phyloP scores from a whole-genome alignment of 257 asterid genomes.

The Rhazya stricta region DNA sequence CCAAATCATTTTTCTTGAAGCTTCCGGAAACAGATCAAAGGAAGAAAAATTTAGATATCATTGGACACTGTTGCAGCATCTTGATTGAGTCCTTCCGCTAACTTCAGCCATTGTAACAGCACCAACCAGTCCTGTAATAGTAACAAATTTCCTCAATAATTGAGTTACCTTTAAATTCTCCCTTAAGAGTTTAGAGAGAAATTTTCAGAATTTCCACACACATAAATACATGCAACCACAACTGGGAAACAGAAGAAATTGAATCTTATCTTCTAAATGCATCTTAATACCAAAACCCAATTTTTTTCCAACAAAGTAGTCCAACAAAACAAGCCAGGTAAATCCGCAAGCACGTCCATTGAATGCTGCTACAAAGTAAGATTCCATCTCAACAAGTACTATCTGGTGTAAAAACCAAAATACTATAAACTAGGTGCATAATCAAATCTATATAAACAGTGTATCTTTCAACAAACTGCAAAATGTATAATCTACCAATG shows the following conservation, averaged over 20 bases:
- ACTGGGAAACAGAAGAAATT: background rate
- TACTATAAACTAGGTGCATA: background rate
- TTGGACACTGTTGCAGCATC: background rate
- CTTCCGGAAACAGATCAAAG: background rate
- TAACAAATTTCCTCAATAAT: background rate
- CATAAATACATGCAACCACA: background rate
- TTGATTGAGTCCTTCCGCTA: background rate
- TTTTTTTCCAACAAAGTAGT: background rate
- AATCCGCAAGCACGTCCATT: background rate
- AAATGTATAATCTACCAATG: background rate
- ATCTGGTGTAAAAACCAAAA: background rate
- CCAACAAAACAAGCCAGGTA: background rate
- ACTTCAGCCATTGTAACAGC: slow-evolving; percentile 7
- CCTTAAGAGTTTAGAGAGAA: background rate
- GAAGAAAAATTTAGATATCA: background rate
- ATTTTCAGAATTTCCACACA: background rate
- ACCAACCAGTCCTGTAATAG: slow-evolving; percentile 6
- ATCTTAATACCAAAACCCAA: background rate
- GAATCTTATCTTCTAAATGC: background rate
- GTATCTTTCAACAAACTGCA: background rate
- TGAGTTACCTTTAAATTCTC: slow-evolving; percentile 2
- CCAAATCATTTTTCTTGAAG: background rate
- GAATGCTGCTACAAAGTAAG: background rate
- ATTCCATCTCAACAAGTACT: background rate
- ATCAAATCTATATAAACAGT: background rate